Evolutionary conservation across 495 filamentous ascomycete species (phyloP), one percentile per base, ranked within the genome.

Genomic region (Opeltia flavorubescens): DNA sequence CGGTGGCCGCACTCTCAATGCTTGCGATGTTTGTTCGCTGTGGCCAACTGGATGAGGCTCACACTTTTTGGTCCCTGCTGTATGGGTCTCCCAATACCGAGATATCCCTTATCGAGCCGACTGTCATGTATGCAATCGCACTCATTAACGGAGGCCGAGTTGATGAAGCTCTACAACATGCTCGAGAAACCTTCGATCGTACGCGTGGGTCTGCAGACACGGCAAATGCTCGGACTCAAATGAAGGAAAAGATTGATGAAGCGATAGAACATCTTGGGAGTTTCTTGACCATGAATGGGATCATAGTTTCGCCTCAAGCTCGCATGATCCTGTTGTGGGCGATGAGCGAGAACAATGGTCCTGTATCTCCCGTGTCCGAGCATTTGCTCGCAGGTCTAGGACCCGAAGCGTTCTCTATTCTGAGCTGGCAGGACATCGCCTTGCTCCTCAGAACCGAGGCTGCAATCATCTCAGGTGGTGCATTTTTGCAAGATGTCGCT

Each of bases 241-340:
- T 80, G 42, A 63, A 72, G 25, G 86, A 89, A 52, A 80, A 88
- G 62, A 82, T 94, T 41, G 89, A 94, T 54, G 89, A 95, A 59
- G 84, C 78, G 15, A 69, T 84, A 44, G 82, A 89, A 54, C 82
- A 94, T 53, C 76, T 95, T 43, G 75, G 71, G 40, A 65, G 63
- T 11, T 67, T 76, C 48, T 61, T 81, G 44, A 60, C 67, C 31
- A 67, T 67, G 55, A 65, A 64, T 39, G 63, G 59, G 34, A 60
- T 67, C 42, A 51, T 69, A n/a, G 60, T 74, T 35, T 69, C 75
- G 5, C 59, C 75, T 21, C 62, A 68, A 43, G 71, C 75, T 31
- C 71, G 63, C 51, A 74, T 80, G 68, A 70, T 71, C 46, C 63
- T 82, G 31, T 62, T 86, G 5, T 72, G 76, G 63, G 84, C 77